Conservation (phyloP, 805 yeast species). For the Brettanomyces nanus region DNA sequence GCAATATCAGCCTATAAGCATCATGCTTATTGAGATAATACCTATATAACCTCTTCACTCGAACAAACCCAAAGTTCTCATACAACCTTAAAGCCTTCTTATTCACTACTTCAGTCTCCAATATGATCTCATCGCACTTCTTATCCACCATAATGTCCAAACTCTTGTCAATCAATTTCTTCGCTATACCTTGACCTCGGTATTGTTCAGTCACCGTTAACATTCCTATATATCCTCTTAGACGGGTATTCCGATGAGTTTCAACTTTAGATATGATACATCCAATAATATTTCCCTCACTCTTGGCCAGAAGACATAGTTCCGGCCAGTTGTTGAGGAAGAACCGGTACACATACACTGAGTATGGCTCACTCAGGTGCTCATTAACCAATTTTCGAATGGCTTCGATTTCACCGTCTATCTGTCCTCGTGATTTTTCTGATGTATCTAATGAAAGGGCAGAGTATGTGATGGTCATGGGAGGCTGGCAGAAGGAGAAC, state of each 20-base stretch:
- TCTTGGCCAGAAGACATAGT: conserved; percentile 59
- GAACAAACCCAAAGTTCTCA: conserved; percentile 30
- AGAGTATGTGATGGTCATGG: conserved; percentile 13
- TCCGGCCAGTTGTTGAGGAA: conserved; percentile 90
- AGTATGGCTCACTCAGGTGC: conserved; percentile 89
- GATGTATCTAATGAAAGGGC: conserved; percentile 17
- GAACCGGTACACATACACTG: conserved; percentile 85
- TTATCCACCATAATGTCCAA: conserved; percentile 55
- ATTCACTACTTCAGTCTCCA: conserved; percentile 88
- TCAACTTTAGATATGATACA: conserved; percentile 79
- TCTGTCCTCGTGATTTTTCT: conserved; percentile 7
- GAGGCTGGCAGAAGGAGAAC: not conserved
- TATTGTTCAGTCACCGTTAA: conserved; percentile 67
- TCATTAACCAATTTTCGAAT: conserved; percentile 52
- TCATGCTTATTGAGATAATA: conserved; percentile 91
- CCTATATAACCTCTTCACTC: conserved; percentile 55
- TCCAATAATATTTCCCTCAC: conserved; percentile 48
- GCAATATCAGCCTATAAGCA: conserved; percentile 81
- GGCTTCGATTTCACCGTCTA: conserved; percentile 37
- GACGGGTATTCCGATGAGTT: conserved; percentile 60
- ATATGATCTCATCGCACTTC: conserved; percentile 80
- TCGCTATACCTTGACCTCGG: conserved; percentile 81
- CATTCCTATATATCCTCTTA: conserved; percentile 95
- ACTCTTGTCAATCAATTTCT: conserved; percentile 52
- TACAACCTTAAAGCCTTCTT: conserved; percentile 27